Percentiles rank a stretch among this genome's conserved stretches.
Evolutionary conservation across 331 rosid species (phyloP).

Genomic region (Cucumis variabilis): DNA sequence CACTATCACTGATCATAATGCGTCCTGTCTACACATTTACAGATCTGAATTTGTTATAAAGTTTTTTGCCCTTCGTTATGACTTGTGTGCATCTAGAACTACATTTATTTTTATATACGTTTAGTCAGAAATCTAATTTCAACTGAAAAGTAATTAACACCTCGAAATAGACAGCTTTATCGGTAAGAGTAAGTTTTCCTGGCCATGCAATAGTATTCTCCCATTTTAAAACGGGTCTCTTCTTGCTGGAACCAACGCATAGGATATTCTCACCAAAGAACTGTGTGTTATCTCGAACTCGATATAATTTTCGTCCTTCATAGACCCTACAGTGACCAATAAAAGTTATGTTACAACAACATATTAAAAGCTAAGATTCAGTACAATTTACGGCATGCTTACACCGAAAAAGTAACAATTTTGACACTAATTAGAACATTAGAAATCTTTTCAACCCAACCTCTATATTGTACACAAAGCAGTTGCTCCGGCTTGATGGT

Average conservation of each 20-base stretch:
- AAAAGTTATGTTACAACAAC: constrained; percentile 29
- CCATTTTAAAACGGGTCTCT: constrained; percentile 95
- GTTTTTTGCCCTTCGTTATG: background rate
- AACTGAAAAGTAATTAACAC: constrained; percentile 49
- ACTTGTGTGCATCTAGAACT: background rate
- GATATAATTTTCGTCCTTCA: constrained; percentile 73
- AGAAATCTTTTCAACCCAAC: background rate
- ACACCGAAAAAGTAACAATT: background rate
- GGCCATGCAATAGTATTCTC: constrained; percentile 98
- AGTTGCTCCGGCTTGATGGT: background rate
- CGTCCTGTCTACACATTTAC: background rate
- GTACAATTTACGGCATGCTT: background rate
- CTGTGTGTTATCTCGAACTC: constrained; percentile 64
- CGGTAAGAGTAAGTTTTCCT: constrained; percentile 88
- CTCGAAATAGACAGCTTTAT: constrained; percentile 95
- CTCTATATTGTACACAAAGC: background rate
- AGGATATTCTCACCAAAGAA: constrained; percentile 70
- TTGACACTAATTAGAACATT: background rate
- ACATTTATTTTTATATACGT: background rate
- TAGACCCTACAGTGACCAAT: constrained; percentile 69
- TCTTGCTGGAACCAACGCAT: constrained; percentile 82
- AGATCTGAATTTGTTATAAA: background rate
- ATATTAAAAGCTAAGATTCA: constrained; percentile 23
- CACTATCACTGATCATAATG: constrained; percentile 40
- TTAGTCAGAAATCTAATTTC: background rate